Evolutionary conservation across 2,329 filamentous ascomycete species (phyloP).

Genomic region (Botrytis paeoniae): DNA sequence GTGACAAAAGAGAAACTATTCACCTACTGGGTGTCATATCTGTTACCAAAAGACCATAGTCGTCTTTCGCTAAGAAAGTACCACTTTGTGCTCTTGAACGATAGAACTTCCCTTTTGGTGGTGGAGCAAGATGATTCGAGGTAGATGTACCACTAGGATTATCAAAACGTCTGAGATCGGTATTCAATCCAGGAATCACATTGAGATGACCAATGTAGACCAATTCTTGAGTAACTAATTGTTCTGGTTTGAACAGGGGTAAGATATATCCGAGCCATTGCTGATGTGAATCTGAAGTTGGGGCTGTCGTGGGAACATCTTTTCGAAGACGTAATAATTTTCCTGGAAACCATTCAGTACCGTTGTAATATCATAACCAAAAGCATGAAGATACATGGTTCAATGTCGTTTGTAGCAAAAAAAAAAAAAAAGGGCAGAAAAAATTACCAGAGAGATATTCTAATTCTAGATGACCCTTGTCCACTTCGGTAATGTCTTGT

Average conservation of each 20-base stretch:
- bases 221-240: slow-evolving; percentile 56
- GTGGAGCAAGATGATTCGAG: slow-evolving; percentile 12
- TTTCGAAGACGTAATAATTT: slow-evolving; percentile 62
- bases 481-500: slow-evolving; percentile 21
- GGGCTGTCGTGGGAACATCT: slow-evolving; percentile 48
- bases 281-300: slow-evolving; percentile 40
- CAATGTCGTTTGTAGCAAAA: not conserved
- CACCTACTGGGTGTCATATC: slow-evolving; percentile 60
- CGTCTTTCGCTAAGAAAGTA: slow-evolving; percentile 51
- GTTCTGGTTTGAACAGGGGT: slow-evolving; percentile 53
- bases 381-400: not conserved
- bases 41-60: slow-evolving; percentile 68
- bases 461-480: slow-evolving; percentile 20
- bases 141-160: slow-evolving; percentile 7
- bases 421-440: not conserved
- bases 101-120: slow-evolving; percentile 9
- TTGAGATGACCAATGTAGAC: slow-evolving; percentile 46
- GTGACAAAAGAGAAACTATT: not conserved
- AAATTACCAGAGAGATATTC: slow-evolving; percentile 17
- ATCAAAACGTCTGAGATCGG: slow-evolving; percentile 44
- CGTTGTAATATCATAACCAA: not conserved
- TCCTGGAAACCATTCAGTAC: slow-evolving; percentile 35
- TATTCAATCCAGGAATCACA: slow-evolving; percentile 50
- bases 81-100: slow-evolving; percentile 50
- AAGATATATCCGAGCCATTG: slow-evolving; percentile 52